Percentiles rank a stretch among this genome's conserved stretches.
These are phyloP conservation scores for Agapanthus africanus DNA, from an alignment of 106 monocot species.

Conservation along the genomic window DNA sequence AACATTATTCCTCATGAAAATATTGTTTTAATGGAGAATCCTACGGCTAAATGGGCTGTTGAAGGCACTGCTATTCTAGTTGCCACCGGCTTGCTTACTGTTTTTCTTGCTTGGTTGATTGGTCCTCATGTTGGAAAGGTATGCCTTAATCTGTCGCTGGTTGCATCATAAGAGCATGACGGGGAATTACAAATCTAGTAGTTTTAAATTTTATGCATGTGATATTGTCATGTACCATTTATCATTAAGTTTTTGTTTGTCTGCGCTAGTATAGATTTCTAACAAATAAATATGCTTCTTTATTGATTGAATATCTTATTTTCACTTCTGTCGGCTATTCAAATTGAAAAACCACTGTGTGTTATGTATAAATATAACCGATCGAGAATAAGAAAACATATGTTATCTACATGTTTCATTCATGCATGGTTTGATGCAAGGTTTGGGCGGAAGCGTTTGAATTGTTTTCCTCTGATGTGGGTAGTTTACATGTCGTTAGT, in stretches of 20 bases:
- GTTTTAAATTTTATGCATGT: background rate
- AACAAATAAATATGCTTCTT: background rate
- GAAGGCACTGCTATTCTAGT: constrained; percentile 65
- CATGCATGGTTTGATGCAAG: background rate
- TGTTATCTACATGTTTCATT: background rate
- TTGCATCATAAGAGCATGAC: background rate
- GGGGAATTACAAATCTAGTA: background rate
- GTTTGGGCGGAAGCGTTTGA: too few species aligned
- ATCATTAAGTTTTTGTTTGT: too few species aligned
- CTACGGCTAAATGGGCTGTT: constrained; percentile 45
- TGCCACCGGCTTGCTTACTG: constrained; percentile 60
- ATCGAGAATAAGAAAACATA: background rate
- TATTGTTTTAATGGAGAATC: constrained; percentile 29
- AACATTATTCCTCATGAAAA: constrained; percentile 22
- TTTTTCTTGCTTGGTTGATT: constrained; percentile 73
- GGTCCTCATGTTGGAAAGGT: constrained; percentile 94
- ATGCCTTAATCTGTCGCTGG: constrained; percentile 3
- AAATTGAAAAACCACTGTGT: too few species aligned
- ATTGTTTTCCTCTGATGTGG: background rate
- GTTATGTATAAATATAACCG: background rate
- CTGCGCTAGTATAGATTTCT: background rate
- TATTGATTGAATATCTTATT: too few species aligned
- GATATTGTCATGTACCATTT: background rate
- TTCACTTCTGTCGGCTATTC: too few species aligned
- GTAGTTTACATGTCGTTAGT: background rate